Conservation (phyloP, 78 protist species). For the Creolimax fragrantissima region DNA sequence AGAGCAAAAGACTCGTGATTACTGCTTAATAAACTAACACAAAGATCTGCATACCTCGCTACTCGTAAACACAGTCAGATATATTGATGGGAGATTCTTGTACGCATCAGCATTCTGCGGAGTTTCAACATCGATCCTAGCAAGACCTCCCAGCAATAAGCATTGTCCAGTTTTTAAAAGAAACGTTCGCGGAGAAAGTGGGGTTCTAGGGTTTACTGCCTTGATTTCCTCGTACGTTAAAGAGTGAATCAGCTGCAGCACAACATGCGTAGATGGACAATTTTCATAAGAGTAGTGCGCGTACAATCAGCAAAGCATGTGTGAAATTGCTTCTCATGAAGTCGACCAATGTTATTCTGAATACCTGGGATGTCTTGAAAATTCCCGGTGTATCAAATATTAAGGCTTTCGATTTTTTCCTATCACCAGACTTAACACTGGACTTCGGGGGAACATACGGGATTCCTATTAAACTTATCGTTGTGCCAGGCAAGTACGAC, state of each 20-base stretch:
- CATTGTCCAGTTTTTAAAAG: background rate
- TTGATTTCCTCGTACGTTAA: background rate
- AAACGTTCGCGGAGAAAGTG: background rate
- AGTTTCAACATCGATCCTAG: background rate
- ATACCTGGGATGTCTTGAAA: background rate
- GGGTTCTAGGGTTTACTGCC: background rate
- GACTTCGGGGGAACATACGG: background rate
- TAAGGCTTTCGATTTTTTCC: background rate
- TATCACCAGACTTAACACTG: background rate
- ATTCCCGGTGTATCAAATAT: background rate
- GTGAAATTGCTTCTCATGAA: no score
- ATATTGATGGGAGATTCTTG: background rate
- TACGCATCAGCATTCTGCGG: background rate
- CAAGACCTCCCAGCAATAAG: background rate
- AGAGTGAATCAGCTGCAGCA: background rate
- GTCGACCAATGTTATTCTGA: no score
- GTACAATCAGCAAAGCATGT: no score
- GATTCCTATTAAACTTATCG: background rate
- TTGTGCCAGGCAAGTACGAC: background rate
- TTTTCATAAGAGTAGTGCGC: no score
- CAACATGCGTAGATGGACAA: no score
- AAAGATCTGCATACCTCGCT: background rate
- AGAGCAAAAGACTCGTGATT: background rate
- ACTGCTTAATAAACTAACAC: background rate
- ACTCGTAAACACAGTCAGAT: background rate